Percentiles rank a stretch among this genome's conserved stretches.
Conservation (phyloP, 805 yeast species). For the Lipomyces mesembrius region DNA sequence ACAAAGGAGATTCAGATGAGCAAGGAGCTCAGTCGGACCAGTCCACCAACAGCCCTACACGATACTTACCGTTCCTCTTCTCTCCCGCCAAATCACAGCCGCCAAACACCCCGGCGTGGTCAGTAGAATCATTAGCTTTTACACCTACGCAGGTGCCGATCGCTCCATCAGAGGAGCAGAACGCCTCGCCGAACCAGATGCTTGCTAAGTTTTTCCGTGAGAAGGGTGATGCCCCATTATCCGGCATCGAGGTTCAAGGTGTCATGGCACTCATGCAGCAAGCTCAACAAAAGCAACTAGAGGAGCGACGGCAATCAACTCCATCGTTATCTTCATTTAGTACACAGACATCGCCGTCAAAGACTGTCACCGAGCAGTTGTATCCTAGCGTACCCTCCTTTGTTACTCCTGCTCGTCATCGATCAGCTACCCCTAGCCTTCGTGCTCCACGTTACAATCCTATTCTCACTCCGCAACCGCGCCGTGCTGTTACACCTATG, state of each 20-base stretch:
- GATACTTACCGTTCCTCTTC: slow-evolving; percentile 24
- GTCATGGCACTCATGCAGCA: slow-evolving; percentile 62
- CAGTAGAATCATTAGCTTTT: slow-evolving; percentile 16
- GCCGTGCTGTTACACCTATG: slow-evolving; percentile 22
- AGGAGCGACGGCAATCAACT: slow-evolving; percentile 39
- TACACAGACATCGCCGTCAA: slow-evolving; percentile 7
- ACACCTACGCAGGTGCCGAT: not conserved
- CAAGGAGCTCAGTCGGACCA: not conserved
- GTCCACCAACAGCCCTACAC: slow-evolving; percentile 1
- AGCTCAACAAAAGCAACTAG: slow-evolving; percentile 42
- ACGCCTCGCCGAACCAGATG: slow-evolving; percentile 57
- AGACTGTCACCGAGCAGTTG: slow-evolving; percentile 25
- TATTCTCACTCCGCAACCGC: slow-evolving; percentile 30
- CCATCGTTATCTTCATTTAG: not conserved
- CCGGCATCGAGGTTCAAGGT: slow-evolving; percentile 81
- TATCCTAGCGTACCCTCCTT: slow-evolving; percentile 31
- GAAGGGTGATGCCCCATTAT: slow-evolving; percentile 75
- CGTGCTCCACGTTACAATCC: slow-evolving; percentile 38
- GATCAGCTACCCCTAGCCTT: slow-evolving; percentile 17
- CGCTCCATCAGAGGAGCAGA: not conserved
- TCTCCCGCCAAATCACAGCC: slow-evolving; percentile 18
- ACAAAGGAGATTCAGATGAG: not conserved
- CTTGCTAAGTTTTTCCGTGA: slow-evolving; percentile 70
- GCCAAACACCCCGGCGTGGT: slow-evolving; percentile 10
- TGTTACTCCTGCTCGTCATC: slow-evolving; percentile 24